Percentiles rank a stretch among this genome's conserved stretches.
phyloP scores from a whole-genome alignment of 768 basidiomycete genomes.

The Cystobasidiopsis lactophilus region DNA sequence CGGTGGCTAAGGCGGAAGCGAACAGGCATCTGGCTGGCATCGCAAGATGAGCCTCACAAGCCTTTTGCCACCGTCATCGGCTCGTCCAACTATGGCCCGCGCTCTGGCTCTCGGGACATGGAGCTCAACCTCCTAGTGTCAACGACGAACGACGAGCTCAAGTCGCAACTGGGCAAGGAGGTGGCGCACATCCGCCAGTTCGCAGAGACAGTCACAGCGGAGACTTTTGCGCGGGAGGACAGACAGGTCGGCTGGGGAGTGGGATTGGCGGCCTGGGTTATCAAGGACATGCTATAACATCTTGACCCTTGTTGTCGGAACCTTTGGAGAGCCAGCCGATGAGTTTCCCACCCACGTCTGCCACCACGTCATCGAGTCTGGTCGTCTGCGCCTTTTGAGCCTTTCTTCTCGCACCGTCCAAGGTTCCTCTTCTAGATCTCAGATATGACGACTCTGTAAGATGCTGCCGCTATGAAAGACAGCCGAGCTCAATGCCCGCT shows the following conservation, averaged over 20 bases:
- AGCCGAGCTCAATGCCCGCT: neutral
- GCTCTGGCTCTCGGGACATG: conserved; percentile 17
- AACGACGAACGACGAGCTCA: conserved; percentile 6
- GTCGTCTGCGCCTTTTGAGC: neutral
- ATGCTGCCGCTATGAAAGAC: neutral
- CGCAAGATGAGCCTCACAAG: neutral
- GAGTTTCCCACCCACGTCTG: neutral
- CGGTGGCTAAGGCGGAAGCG: neutral
- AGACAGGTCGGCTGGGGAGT: conserved; percentile 15
- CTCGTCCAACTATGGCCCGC: conserved; percentile 19
- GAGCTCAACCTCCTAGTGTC: conserved; percentile 17
- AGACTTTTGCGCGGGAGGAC: conserved; percentile 13
- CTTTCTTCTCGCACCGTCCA: neutral
- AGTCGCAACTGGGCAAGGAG: conserved; percentile 13
- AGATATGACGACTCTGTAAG: neutral
- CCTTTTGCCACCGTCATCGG: conserved; percentile 19
- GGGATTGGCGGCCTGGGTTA: conserved; percentile 11
- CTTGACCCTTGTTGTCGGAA: neutral
- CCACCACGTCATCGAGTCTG: neutral
- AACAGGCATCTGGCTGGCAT: conserved; percentile 18
- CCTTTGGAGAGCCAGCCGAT: neutral
- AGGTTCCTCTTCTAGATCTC: neutral
- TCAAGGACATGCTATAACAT: neutral
- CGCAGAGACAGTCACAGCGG: conserved; percentile 10
- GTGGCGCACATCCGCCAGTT: conserved; percentile 10